Conservation (phyloP, 768 basidiomycete genomes). For the Dentipellis sp. region DNA sequence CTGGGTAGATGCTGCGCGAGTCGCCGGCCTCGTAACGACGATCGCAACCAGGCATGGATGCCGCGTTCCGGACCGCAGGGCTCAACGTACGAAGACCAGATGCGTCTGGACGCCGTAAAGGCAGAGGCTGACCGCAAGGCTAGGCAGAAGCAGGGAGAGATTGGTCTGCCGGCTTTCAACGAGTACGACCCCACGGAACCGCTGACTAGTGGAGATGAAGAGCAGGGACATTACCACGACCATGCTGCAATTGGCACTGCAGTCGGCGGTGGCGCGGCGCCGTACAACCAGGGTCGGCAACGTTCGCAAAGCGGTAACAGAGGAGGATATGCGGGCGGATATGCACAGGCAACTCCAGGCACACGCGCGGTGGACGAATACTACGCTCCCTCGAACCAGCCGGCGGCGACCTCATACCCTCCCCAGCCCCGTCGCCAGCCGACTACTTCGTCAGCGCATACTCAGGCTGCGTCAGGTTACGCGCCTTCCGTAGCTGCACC, state of each 20-base stretch:
- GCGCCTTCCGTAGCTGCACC: constrained; percentile 27
- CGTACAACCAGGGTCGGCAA: constrained; percentile 17
- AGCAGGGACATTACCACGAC: constrained; percentile 21
- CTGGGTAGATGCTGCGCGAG: constrained; percentile 80
- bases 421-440: constrained; percentile 26
- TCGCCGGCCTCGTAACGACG: constrained; percentile 34
- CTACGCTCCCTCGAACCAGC: constrained; percentile 33
- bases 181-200: constrained; percentile 57
- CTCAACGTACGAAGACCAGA: constrained; percentile 44
- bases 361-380: constrained; percentile 71
- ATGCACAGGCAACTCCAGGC: constrained; percentile 54
- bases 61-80: constrained; percentile 15
- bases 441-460: constrained; percentile 19
- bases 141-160: constrained; percentile 46
- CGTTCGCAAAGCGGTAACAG: constrained; percentile 16
- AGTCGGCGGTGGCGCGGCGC: constrained; percentile 13
- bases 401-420: constrained; percentile 30
- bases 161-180: constrained; percentile 66
- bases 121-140: constrained; percentile 82
- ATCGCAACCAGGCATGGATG: constrained; percentile 13
- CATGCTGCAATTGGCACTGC: constrained; percentile 4
- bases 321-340: constrained; percentile 38
- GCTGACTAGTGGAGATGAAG: constrained; percentile 49
- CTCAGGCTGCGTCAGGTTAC: constrained; percentile 32
- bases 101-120: constrained; percentile 79